These are phyloP conservation scores for Spathaspora girioi DNA, from an alignment of 805 yeast species.

Conservation along the genomic window DNA sequence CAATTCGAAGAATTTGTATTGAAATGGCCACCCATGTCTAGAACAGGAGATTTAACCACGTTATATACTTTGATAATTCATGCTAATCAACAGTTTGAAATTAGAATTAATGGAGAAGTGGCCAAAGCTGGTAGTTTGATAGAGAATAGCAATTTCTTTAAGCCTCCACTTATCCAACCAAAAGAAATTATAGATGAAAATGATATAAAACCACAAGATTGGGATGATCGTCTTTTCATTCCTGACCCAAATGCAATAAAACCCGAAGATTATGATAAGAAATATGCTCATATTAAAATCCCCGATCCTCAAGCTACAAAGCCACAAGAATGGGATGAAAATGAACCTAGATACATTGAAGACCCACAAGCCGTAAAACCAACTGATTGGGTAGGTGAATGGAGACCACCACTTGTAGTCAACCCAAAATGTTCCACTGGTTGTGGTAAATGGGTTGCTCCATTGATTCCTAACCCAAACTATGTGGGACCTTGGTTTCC, in stretches of 20 bases:
- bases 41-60: conserved; percentile 51
- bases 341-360: conserved; percentile 49
- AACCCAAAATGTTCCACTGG: conserved; percentile 78
- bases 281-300: conserved; percentile 53
- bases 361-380: conserved; percentile 72
- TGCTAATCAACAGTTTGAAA: conserved; percentile 66
- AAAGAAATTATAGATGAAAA: conserved; percentile 47
- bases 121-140: conserved; percentile 68
- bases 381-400: conserved; percentile 74
- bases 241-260: conserved; percentile 67
- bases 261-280: conserved; percentile 86
- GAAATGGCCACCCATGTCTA: conserved; percentile 62
- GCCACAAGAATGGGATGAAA: conserved; percentile 82
- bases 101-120: conserved; percentile 77
- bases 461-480: conserved; percentile 60
- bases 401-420: conserved; percentile 65
- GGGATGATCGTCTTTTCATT: conserved; percentile 71
- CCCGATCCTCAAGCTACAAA: conserved; percentile 62
- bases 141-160: conserved; percentile 46
- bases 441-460: conserved; percentile 81
- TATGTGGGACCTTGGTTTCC: conserved; percentile 79
- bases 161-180: conserved; percentile 71
- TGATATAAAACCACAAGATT: conserved; percentile 69
- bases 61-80: conserved; percentile 75
- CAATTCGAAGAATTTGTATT: conserved; percentile 68